phyloP scores from a whole-genome alignment of 202 grass and related monocot genomes.

The Alloteropsis angusta region DNA sequence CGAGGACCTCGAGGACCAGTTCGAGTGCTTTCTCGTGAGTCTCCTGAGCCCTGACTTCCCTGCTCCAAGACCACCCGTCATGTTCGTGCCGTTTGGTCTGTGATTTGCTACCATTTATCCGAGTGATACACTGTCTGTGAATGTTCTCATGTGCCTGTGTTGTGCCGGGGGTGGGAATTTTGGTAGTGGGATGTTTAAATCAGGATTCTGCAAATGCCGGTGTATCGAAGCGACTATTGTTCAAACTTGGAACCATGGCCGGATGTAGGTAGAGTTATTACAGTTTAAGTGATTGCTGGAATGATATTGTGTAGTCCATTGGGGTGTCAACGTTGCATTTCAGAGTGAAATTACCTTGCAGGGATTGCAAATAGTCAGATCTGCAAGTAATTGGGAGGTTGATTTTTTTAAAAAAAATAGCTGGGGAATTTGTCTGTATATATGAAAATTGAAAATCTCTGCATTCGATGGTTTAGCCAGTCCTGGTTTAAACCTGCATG shows the following conservation, averaged over 20 bases:
- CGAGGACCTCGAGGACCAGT: slow-evolving; percentile 62
- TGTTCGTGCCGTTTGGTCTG: neutral
- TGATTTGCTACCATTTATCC: neutral
- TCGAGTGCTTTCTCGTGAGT: slow-evolving; percentile 60
- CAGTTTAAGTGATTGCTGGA: neutral
- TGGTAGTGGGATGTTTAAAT: neutral
- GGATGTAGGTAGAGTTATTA: neutral
- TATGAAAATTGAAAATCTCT: neutral
- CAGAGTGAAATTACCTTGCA: neutral
- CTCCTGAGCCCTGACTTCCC: neutral
- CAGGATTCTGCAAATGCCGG: neutral
- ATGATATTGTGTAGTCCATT: neutral
- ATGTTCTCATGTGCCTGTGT: neutral
- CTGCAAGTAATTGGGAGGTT: neutral
- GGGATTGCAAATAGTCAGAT: neutral
- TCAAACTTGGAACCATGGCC: neutral
- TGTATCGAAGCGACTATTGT: neutral
- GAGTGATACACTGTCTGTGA: neutral
- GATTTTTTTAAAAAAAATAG: neutral
- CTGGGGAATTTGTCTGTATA: neutral
- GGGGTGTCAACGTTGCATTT: neutral
- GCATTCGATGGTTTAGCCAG: neutral
- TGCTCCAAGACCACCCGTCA: neutral
- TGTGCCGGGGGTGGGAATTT: neutral
- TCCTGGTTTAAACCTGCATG: neutral